Conservation (phyloP, 306 rosid species). For the Potentilla sterilis region DNA sequence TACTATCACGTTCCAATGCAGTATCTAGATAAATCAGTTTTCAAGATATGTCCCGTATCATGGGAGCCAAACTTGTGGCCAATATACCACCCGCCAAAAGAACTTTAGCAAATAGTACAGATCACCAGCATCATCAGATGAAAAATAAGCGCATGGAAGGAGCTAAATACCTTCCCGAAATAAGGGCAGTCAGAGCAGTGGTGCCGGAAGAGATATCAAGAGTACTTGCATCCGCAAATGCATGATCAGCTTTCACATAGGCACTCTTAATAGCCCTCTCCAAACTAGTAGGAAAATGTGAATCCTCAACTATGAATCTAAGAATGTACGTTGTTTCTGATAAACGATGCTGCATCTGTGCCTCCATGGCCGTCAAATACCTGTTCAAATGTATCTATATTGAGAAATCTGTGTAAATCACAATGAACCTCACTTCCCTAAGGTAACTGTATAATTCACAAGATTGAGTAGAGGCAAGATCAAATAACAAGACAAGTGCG, state of each 20-base stretch:
- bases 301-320: constrained; percentile 64
- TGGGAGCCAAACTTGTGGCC: neutral
- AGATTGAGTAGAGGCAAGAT: neutral
- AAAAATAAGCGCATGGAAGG: neutral
- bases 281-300: constrained; percentile 53
- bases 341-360: constrained; percentile 65
- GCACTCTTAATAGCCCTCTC: constrained; percentile 69
- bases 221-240: constrained; percentile 69
- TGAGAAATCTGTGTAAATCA: neutral
- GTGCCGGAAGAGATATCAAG: constrained; percentile 87
- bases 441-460: neutral
- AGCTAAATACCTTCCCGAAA: constrained; percentile 54
- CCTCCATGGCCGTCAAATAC: constrained; percentile 94
- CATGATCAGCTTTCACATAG: constrained; percentile 70
- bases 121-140: neutral
- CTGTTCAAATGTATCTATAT: constrained; percentile 32
- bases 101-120: neutral
- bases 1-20: neutral
- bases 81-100: neutral
- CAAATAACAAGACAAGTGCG: neutral
- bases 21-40: neutral
- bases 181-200: constrained; percentile 69
- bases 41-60: neutral
- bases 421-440: neutral
- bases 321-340: constrained; percentile 70